Base-by-base conservation (phyloP, 2,329 filamentous ascomycete species). In the Penicillium sp. region DNA sequence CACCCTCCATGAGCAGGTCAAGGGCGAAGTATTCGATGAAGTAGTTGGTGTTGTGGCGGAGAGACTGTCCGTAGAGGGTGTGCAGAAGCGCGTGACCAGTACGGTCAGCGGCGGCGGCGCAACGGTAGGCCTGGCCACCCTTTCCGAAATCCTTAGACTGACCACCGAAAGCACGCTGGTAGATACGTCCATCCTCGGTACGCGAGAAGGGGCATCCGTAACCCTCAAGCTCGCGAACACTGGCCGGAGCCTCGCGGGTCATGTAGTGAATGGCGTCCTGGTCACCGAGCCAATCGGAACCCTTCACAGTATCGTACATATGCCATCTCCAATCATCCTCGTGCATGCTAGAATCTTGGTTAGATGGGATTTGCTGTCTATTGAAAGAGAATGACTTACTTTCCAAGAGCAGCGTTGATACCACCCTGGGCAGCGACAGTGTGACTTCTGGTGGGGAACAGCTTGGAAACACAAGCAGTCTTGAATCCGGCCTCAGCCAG, bases 21-120 rank as follows among this genome's bases (percentile, higher is more conserved):
- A 96, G 84, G 67, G 92, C 94, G 75, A 97, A 99, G 83, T 92
- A 97, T 79, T 97, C 94, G 76, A 99, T 97, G 79, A 99, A 97
- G 84, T 97, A 99, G 82, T 97, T 97, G 72, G 93, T 97, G 83
- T 97, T 96, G 84, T 97, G 91, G 72, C 90, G 84, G 58, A 97
- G 85, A 50, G 92, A 97, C 81, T 97, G 93, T 69, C 94, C 94
- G 78, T 97, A 99, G 63, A 99, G 89, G 26, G 94, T 99, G 84
- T 99, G 94, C 48, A 99, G 86, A 65, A 99, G 89, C 69, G 94
- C 94, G 78, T 99, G 94, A 61, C 94, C 94, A 60, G 94, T 97
- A 83, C 93, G 85, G 76, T 99, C 94, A 66, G 93, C 94, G 57
- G 92, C 94, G 75, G 92, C 93, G 75, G 91, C 95, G 83, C 91